Percentiles rank a stretch among this genome's conserved stretches.
These are phyloP conservation scores for Suillus variegatus DNA, from an alignment of 768 basidiomycete species.

Conservation along the genomic window DNA sequence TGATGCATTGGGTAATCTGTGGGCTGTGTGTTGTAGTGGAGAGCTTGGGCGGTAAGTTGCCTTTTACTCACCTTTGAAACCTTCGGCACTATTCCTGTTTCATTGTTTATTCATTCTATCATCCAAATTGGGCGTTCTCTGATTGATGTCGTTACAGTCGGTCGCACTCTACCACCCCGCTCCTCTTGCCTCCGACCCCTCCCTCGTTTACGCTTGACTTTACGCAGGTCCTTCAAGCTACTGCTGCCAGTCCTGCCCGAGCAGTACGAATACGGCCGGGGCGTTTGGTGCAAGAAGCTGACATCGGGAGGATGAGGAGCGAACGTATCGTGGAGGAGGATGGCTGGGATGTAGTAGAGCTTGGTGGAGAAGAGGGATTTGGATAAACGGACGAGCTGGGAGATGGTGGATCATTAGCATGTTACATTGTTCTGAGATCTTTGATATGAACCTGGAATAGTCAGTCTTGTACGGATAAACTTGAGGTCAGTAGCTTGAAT, in stretches of 20 bases:
- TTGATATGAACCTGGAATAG: conserved; percentile 50
- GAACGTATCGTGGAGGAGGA: conserved; percentile 43
- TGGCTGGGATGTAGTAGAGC: conserved; percentile 50
- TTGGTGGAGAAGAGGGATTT: conserved; percentile 21
- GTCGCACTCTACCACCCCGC: conserved; percentile 61
- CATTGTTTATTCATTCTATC: neutral
- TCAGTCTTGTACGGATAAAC: conserved; percentile 5
- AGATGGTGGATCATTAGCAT: neutral
- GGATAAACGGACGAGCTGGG: conserved; percentile 13
- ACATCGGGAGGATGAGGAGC: conserved; percentile 22
- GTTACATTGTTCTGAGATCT: conserved; percentile 51
- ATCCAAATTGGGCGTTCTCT: conserved; percentile 8
- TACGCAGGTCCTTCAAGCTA: conserved; percentile 76
- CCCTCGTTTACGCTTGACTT: conserved; percentile 70
- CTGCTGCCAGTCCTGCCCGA: conserved; percentile 59
- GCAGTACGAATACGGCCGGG: conserved; percentile 27
- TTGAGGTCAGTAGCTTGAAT: conserved; percentile 20
- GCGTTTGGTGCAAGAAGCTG: conserved; percentile 12
- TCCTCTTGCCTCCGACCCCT: conserved; percentile 64
- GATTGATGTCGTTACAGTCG: conserved; percentile 32
- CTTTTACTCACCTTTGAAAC: neutral
- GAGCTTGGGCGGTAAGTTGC: conserved; percentile 63
- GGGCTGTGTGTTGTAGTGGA: conserved; percentile 76
- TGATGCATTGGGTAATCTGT: conserved; percentile 74
- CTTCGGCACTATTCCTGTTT: neutral